phyloP scores from a whole-genome alignment of 2,329 filamentous ascomycete genomes.

The Ceratocystis colombiana region DNA sequence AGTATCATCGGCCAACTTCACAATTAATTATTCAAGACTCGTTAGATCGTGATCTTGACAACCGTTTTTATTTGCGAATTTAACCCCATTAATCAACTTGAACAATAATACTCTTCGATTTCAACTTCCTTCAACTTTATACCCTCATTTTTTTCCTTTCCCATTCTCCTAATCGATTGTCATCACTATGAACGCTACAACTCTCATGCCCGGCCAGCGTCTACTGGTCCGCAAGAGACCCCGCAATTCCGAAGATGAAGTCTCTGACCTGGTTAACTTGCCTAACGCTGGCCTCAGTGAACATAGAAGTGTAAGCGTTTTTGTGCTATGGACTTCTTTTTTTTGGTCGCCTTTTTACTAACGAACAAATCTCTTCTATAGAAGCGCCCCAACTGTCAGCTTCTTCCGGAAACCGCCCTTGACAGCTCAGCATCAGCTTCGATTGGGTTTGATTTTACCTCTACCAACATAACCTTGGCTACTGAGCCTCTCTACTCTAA shows the following conservation, averaged over 20 bases:
- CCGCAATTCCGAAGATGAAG: constrained; percentile 23
- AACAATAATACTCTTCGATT: constrained; percentile 4
- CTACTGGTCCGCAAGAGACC: constrained; percentile 24
- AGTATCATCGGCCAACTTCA: neutral
- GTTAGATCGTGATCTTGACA: constrained; percentile 16
- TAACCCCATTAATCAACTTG: neutral
- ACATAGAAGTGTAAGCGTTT: constrained; percentile 25
- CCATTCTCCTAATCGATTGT: neutral
- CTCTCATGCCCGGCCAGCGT: constrained; percentile 20
- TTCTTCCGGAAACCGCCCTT: neutral
- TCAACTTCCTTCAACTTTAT: neutral
- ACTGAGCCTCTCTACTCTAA: constrained; percentile 32
- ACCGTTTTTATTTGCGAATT: neutral
- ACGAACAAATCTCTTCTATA: constrained; percentile 6
- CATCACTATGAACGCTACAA: constrained; percentile 17
- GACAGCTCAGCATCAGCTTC: neutral
- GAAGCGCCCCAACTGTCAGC: constrained; percentile 25
- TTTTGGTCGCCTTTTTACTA: constrained; percentile 7
- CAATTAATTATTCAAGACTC: constrained; percentile 4
- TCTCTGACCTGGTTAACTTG: constrained; percentile 13
- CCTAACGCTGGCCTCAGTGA: constrained; percentile 20
- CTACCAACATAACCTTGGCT: constrained; percentile 44
- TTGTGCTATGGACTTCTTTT: neutral
- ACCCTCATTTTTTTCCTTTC: neutral
- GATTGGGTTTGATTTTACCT: constrained; percentile 15